Conservation (phyloP, 148 eudicot genomes). For the Oxyria digyna region DNA sequence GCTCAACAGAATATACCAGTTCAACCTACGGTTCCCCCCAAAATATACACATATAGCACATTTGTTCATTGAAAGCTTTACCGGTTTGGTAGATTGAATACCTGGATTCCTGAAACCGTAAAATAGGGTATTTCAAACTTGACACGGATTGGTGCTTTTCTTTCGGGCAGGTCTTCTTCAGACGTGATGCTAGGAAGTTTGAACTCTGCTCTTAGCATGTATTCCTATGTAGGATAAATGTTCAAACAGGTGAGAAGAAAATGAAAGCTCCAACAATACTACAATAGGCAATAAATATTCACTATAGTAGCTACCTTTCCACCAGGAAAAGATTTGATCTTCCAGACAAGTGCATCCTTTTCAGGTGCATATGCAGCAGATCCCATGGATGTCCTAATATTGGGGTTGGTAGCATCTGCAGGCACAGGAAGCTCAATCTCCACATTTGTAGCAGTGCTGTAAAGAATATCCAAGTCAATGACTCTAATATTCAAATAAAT, state of each 20-base stretch:
- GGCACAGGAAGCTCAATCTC: conserved; percentile 91
- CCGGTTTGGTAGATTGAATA: conserved; percentile 4
- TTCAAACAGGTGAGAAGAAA: background rate
- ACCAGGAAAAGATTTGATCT: conserved; percentile 96
- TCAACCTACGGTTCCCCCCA: too few species aligned
- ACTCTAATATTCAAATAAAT: background rate
- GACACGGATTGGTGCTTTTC: conserved; percentile 89
- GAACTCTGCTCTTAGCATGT: conserved; percentile 82
- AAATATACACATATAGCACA: too few species aligned
- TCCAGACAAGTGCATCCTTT: conserved; percentile 78
- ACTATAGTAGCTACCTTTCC: conserved; percentile 47
- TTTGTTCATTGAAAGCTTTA: too few species aligned
- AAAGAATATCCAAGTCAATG: background rate
- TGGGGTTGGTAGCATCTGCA: conserved; percentile 83
- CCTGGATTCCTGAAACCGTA: conserved; percentile 98
- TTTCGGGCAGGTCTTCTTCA: conserved; percentile 66
- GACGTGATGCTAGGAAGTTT: conserved; percentile 65
- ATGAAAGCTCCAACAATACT: background rate
- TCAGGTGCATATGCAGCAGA: conserved; percentile 90
- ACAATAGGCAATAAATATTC: background rate
- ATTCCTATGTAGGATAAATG: conserved; percentile 31
- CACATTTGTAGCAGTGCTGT: conserved; percentile 93
- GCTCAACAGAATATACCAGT: too few species aligned
- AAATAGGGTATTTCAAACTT: conserved; percentile 98
- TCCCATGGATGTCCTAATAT: conserved; percentile 90